These are phyloP conservation scores for Graphiopsis chlorocephala DNA, from an alignment of 2,329 filamentous ascomycete genomes.

Conservation along the genomic window DNA sequence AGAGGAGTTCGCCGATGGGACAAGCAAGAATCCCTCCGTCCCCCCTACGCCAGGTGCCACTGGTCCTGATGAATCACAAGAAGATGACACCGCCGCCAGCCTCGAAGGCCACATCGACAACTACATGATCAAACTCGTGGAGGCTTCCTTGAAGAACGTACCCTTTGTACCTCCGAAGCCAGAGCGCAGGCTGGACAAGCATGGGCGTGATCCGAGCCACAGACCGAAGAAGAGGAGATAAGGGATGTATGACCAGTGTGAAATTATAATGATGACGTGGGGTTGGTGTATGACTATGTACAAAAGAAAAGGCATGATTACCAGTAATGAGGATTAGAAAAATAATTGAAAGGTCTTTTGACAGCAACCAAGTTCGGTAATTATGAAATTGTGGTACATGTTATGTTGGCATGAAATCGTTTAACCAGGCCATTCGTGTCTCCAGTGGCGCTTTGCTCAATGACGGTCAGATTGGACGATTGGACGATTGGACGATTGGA, in stretches of 20 bases:
- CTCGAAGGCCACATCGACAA: conserved; percentile 66
- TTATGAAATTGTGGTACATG: no score
- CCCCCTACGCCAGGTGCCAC: conserved; percentile 35
- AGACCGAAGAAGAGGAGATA: conserved; percentile 34
- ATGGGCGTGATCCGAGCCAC: conserved; percentile 37
- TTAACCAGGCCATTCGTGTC: not conserved
- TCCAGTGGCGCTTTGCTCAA: not conserved
- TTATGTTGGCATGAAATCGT: not conserved
- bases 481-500: no score
- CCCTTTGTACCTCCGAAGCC: conserved; percentile 35
- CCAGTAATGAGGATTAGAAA: conserved; percentile 5
- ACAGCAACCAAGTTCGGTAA: not conserved
- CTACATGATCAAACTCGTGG: conserved; percentile 38
- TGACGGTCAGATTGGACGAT: not conserved
- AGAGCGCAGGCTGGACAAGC: conserved; percentile 34
- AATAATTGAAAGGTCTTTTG: not conserved
- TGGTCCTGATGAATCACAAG: conserved; percentile 39
- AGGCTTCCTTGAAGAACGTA: conserved; percentile 29
- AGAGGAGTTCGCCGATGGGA: conserved; percentile 63
- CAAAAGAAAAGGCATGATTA: conserved; percentile 13
- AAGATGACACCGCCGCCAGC: conserved; percentile 50
- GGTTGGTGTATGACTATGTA: conserved; percentile 15
- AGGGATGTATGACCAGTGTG: conserved; percentile 6
- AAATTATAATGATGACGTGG: not conserved
- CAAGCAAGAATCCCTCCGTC: conserved; percentile 42